Evolutionary conservation across 108 stramenopile genomes (phyloP).

Genomic region (Pseudonitzschia delicatissima): DNA sequence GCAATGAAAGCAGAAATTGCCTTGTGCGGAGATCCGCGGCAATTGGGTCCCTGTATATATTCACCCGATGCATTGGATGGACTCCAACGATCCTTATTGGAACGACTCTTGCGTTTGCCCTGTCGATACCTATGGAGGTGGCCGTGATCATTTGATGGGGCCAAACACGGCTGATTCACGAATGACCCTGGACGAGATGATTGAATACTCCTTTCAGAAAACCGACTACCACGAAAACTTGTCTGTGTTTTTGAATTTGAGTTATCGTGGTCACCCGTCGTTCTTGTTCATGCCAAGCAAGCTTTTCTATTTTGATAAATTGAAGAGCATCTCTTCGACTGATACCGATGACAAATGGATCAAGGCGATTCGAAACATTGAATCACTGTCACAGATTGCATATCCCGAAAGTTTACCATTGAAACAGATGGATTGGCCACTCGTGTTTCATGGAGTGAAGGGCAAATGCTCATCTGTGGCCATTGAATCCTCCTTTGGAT

Average conservation of each 20-base stretch:
- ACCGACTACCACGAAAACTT: constrained; percentile 20
- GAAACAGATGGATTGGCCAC: constrained; percentile 55
- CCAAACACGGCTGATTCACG: constrained; percentile 24
- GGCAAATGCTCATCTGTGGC: constrained; percentile 50
- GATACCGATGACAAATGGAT: constrained; percentile 31
- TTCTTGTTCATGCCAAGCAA: constrained; percentile 63
- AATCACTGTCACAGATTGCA: constrained; percentile 35
- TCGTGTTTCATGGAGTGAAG: constrained; percentile 59
- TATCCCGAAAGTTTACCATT: constrained; percentile 12
- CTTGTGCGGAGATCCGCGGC: constrained; percentile 63
- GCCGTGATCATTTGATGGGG: constrained; percentile 51
- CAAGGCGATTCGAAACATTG: constrained; percentile 40
- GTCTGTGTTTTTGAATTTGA: constrained; percentile 52
- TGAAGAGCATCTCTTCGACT: constrained; percentile 27
- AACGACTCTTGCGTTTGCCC: constrained; percentile 62
- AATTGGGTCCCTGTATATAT: constrained; percentile 54
- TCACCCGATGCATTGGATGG: constrained; percentile 26
- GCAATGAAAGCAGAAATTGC: constrained; percentile 58
- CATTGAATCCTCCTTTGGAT: constrained; percentile 45
- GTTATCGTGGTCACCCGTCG: constrained; percentile 64
- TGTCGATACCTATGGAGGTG: constrained; percentile 50
- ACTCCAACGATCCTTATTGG: constrained; percentile 55
- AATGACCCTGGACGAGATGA: constrained; percentile 47
- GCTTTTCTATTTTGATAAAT: constrained; percentile 62
- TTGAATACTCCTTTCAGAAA: constrained; percentile 46